Evolutionary conservation across 2,329 filamentous ascomycete species (phyloP), one percentile per base, ranked within the genome.

Genomic region (Penicillium paneum): DNA sequence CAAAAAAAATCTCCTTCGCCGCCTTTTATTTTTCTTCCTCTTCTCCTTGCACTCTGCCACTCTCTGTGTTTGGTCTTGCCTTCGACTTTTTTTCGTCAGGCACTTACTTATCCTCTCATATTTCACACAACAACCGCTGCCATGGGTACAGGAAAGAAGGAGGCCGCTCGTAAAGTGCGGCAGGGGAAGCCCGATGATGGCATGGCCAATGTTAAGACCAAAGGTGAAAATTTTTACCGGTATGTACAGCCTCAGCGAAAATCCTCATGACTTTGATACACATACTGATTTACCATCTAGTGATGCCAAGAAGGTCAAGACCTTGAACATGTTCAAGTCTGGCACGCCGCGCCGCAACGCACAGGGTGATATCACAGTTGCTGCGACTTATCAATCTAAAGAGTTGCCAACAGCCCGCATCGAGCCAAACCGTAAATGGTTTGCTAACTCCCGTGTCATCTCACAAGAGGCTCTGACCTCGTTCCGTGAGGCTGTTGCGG

Each of bases 201-300:
- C 73, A 91, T 96, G 84, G 86, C 78, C 67, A 97, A 97, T 78
- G 90, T 97, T 70, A 90, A 87, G 68, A 81, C 86, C 66, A 99
- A 99, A 79, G 94, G 94, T 77, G 93, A 97, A 81, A 97, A 97
- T 80, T 99, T 97, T 79, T 97, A 97, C 80, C 86, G 90, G 82
- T 88, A 63, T 31, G 60, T 63, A 7, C 34, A 41, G n/a, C 49
- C 42, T 15, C 21, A 78, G 62, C 80, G 45, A 29, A 39, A n/a
- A n/a, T 45, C 34, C 6, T 28, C 40, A 2, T 36, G 13, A 15
- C 3, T 5, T 15, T 24, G 35, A 7, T 48, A 40, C 39, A 28
- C 43, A 49, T 49, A 50, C 61, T 64, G n/a, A 65, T 48, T 12
- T 5, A 43, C 40, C 32, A 1, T 58, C 15, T 61, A 81, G 81